phyloP scores from a whole-genome alignment of 2,329 filamentous ascomycete species.

The Trichoderma harzianum region DNA sequence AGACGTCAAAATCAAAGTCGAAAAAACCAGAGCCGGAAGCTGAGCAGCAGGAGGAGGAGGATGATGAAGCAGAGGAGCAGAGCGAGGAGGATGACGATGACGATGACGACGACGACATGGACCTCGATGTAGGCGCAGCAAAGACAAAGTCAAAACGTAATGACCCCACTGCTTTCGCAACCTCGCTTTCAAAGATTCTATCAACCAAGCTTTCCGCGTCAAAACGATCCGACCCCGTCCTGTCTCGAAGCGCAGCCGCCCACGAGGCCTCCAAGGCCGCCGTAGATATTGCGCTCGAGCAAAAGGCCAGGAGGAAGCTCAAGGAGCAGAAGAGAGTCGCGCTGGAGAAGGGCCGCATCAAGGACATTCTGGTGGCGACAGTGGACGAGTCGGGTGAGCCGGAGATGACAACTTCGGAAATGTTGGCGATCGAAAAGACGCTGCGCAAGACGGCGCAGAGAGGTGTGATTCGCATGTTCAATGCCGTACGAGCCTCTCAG shows the following conservation, averaged over 20 bases:
- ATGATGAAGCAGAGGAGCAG: constrained; percentile 29
- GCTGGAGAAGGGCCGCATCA: constrained; percentile 81
- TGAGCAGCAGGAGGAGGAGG: constrained; percentile 28
- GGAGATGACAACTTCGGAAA: constrained; percentile 49
- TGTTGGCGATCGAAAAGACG: constrained; percentile 70
- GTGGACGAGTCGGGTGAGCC: constrained; percentile 48
- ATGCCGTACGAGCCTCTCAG: constrained; percentile 89
- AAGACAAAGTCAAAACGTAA: constrained; percentile 74
- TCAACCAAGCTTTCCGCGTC: constrained; percentile 80
- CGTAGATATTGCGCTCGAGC: constrained; percentile 73
- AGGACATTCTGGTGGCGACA: constrained; percentile 71
- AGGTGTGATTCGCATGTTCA: constrained; percentile 94
- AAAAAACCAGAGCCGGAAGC: constrained; percentile 26
- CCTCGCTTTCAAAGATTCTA: constrained; percentile 89
- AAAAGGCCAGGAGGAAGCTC: constrained; percentile 74
- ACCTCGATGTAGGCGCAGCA: constrained; percentile 33
- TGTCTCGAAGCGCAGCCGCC: constrained; percentile 76
- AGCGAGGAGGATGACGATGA: constrained; percentile 41
- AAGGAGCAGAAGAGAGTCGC: constrained; percentile 76
- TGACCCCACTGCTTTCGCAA: constrained; percentile 87
- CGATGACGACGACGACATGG: constrained; percentile 37
- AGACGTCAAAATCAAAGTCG: constrained; percentile 30
- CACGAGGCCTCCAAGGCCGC: constrained; percentile 68
- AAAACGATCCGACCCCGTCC: constrained; percentile 84
- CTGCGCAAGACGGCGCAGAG: constrained; percentile 85